Evolutionary conservation across 2,329 filamentous ascomycete genomes (phyloP).

Genomic region (Aspergillus puulaauensis): DNA sequence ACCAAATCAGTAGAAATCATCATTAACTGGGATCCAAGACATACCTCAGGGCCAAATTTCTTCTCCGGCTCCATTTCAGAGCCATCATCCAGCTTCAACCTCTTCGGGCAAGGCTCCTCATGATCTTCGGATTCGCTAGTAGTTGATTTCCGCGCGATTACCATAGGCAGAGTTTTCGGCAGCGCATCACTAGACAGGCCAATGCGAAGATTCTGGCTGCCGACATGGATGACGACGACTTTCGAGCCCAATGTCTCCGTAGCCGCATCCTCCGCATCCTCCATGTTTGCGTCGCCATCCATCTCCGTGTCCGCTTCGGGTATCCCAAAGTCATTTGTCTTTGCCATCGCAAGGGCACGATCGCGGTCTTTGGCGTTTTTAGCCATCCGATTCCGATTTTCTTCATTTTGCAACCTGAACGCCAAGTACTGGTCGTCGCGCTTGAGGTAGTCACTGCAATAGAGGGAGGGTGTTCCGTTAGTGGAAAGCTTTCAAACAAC

Average conservation of each 20-base stretch:
- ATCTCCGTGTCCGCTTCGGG: slow-evolving; percentile 45
- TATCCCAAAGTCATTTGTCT: slow-evolving; percentile 64
- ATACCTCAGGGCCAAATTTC: slow-evolving; percentile 81
- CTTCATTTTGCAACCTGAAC: slow-evolving; percentile 82
- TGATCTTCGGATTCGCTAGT: slow-evolving; percentile 81
- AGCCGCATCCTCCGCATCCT: slow-evolving; percentile 53
- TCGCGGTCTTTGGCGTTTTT: slow-evolving; percentile 86
- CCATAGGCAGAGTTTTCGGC: slow-evolving; percentile 91
- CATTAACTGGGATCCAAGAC: slow-evolving; percentile 21
- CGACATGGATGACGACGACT: slow-evolving; percentile 91
- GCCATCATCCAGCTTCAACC: slow-evolving; percentile 58
- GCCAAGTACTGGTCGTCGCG: slow-evolving; percentile 95
- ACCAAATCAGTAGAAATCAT: background rate
- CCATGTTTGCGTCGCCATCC: slow-evolving; percentile 58
- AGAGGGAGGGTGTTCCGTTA: slow-evolving; percentile 11
- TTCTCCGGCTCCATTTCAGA: slow-evolving; percentile 62
- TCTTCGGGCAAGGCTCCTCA: slow-evolving; percentile 72
- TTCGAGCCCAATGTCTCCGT: slow-evolving; percentile 75
- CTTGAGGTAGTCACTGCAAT: slow-evolving; percentile 86
- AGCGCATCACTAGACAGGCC: slow-evolving; percentile 94
- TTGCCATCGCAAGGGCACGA: slow-evolving; percentile 74
- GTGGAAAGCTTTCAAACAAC: background rate
- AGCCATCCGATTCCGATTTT: slow-evolving; percentile 77
- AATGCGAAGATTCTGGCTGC: slow-evolving; percentile 92
- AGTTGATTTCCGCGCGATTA: slow-evolving; percentile 75